phyloP scores from a whole-genome alignment of 2,329 filamentous ascomycete genomes.

The Colletotrichum paranaense region DNA sequence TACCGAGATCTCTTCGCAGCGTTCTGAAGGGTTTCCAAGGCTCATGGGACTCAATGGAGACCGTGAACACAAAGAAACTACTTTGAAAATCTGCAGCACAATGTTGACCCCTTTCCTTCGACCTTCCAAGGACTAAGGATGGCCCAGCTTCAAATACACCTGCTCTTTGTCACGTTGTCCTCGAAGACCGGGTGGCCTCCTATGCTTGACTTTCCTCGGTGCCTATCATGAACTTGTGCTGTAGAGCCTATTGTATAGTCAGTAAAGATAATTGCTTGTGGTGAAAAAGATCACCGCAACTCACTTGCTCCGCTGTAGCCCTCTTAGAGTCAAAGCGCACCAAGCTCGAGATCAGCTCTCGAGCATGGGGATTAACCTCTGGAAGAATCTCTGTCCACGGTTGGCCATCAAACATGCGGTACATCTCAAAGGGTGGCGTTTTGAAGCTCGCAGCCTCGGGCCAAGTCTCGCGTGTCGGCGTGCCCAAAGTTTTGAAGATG shows the following conservation, averaged over 20 bases:
- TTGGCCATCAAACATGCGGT: constrained; percentile 76
- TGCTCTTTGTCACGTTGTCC: not conserved
- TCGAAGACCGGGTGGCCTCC: not conserved
- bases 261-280: not conserved
- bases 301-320: constrained; percentile 68
- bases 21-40: not conserved
- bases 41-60: not conserved
- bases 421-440: constrained; percentile 90
- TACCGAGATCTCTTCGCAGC: not conserved
- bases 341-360: constrained; percentile 74
- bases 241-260: constrained; percentile 27
- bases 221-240: constrained; percentile 17
- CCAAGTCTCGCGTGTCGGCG: constrained; percentile 84
- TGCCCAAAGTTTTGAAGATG: constrained; percentile 92
- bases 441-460: constrained; percentile 78
- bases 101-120: not conserved
- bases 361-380: constrained; percentile 65
- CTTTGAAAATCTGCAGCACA: not conserved
- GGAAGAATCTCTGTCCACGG: constrained; percentile 79
- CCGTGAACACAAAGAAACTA: not conserved
- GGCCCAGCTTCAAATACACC: not conserved
- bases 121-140: not conserved
- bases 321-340: constrained; percentile 80
- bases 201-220: not conserved
- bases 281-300: not conserved